A percentile compares a stretch with the other conserved stretches of the same genome.
Conservation (phyloP, 169 alveolate species). For the Cryptosporidium sp. region DNA sequence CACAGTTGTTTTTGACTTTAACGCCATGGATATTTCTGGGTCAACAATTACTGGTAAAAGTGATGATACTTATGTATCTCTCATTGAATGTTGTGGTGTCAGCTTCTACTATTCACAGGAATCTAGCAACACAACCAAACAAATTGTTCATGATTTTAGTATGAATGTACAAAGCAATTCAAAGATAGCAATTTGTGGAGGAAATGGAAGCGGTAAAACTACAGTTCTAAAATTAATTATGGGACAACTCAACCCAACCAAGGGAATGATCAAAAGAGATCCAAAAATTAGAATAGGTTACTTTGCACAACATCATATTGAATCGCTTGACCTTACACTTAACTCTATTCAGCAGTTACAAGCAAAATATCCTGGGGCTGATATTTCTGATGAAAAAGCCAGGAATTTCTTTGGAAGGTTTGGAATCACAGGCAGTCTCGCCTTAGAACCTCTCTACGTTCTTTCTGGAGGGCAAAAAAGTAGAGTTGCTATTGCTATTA, state of each 20-base stretch:
- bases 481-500: slow-evolving; percentile 95
- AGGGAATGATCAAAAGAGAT: slow-evolving; percentile 92
- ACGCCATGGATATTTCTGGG: slow-evolving; percentile 21
- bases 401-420: slow-evolving; percentile 92
- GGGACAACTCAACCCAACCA: slow-evolving; percentile 88
- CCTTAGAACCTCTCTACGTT: slow-evolving; percentile 95
- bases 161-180: slow-evolving; percentile 85
- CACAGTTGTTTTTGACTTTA: slow-evolving; percentile 82
- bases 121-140: slow-evolving; percentile 67
- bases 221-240: slow-evolving; percentile 92
- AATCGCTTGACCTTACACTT: slow-evolving; percentile 91
- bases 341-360: slow-evolving; percentile 95
- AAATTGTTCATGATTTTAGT: slow-evolving; percentile 77
- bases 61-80: slow-evolving; percentile 9
- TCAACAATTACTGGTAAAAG: neutral
- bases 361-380: slow-evolving; percentile 83
- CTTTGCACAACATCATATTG: slow-evolving; percentile 97
- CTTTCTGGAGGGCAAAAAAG: slow-evolving; percentile 98
- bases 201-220: slow-evolving; percentile 98
- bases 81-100: slow-evolving; percentile 60
- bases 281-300: slow-evolving; percentile 93
- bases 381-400: slow-evolving; percentile 89
- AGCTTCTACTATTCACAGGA: slow-evolving; percentile 40
- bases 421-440: slow-evolving; percentile 94
- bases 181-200: slow-evolving; percentile 96